phyloP scores from a whole-genome alignment of 2,329 filamentous ascomycete species.

The Aspergillus uvarum region DNA sequence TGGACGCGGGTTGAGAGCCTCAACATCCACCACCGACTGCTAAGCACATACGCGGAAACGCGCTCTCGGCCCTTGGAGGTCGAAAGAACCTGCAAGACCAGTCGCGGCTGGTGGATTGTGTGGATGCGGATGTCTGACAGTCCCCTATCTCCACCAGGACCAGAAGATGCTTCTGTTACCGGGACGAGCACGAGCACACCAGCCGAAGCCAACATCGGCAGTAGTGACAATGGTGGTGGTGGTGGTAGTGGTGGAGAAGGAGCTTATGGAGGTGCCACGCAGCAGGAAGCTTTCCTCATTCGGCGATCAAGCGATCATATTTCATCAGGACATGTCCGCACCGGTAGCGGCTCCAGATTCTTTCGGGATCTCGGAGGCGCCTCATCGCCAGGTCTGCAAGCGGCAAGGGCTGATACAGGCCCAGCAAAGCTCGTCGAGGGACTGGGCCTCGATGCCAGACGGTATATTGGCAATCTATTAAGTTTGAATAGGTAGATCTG shows the following conservation, averaged over 20 bases:
- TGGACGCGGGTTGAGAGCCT: slow-evolving; percentile 61
- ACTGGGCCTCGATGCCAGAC: slow-evolving; percentile 47
- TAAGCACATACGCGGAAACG: slow-evolving; percentile 57
- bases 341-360: slow-evolving; percentile 35
- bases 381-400: slow-evolving; percentile 24
- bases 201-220: slow-evolving; percentile 9
- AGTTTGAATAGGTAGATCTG: slow-evolving; percentile 42
- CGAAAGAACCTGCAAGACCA: slow-evolving; percentile 63
- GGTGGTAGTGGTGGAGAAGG: not conserved
- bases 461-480: slow-evolving; percentile 48
- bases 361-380: slow-evolving; percentile 43
- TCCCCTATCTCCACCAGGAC: not conserved
- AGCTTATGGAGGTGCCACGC: not conserved
- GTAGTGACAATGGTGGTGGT: not conserved
- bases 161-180: slow-evolving; percentile 2
- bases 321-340: slow-evolving; percentile 33
- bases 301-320: slow-evolving; percentile 46
- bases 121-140: slow-evolving; percentile 56
- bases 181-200: slow-evolving; percentile 9
- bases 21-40: slow-evolving; percentile 60
- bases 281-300: slow-evolving; percentile 48
- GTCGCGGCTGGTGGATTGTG: slow-evolving; percentile 66
- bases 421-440: slow-evolving; percentile 45
- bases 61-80: slow-evolving; percentile 49
- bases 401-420: slow-evolving; percentile 30